Conservation (phyloP, 139 green algal species). For the Axilococcus clingmanii region DNA sequence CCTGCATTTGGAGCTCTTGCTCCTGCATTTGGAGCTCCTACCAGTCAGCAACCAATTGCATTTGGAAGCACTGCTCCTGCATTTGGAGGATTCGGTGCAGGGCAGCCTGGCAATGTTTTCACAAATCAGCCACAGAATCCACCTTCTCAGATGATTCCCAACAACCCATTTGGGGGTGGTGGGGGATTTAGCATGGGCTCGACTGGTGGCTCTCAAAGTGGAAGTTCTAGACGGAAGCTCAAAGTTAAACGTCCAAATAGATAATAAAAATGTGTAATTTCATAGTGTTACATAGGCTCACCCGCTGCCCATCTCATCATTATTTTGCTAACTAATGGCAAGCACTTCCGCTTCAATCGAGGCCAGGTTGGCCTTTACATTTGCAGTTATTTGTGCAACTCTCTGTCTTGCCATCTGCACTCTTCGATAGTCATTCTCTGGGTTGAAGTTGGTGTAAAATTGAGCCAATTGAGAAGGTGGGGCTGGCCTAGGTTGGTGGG, state of each 20-base stretch:
- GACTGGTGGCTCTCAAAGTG: conserved; percentile 18
- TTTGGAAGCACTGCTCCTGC: background rate
- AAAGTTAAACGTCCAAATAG: conserved; percentile 18
- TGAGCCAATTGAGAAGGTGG: conserved; percentile 19
- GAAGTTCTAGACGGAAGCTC: conserved; percentile 22
- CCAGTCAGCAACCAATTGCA: conserved; percentile 4
- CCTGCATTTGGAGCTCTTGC: conserved; percentile 3
- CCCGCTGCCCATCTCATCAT: background rate
- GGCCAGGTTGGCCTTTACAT: conserved; percentile 28
- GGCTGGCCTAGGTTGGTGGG: conserved; percentile 3
- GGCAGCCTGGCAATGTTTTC: background rate
- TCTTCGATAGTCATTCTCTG: conserved; percentile 20
- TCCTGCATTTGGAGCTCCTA: background rate
- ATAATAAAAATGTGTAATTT: no score
- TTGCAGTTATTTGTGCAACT: conserved; percentile 34
- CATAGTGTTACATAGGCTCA: no score
- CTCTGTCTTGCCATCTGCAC: conserved; percentile 32
- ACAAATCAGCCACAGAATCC: background rate
- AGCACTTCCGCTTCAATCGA: conserved; percentile 17
- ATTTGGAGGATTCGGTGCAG: conserved; percentile 6
- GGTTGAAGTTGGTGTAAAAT: conserved; percentile 13
- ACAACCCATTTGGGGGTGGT: conserved; percentile 21
- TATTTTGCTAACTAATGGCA: background rate
- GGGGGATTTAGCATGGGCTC: conserved; percentile 23
- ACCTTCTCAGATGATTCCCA: conserved; percentile 15